A percentile compares a stretch with the other conserved stretches of the same genome.
These are phyloP conservation scores for Debaryomyces hansenii DNA, from an alignment of 805 yeast species.

Conservation along the genomic window DNA sequence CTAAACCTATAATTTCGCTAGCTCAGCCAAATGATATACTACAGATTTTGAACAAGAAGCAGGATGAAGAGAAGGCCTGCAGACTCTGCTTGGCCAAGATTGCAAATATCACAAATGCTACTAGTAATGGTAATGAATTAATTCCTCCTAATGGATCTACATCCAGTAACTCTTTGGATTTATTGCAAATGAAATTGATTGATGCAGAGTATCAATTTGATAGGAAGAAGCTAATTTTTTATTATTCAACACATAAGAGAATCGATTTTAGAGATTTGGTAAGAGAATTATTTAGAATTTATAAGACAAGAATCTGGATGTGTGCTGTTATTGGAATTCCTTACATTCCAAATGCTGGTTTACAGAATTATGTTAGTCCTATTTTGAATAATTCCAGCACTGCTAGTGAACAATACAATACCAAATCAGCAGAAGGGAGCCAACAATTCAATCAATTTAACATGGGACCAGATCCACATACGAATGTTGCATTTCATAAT, in stretches of 20 bases:
- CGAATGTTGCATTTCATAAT: slow-evolving; percentile 1
- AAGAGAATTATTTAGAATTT: slow-evolving; percentile 70
- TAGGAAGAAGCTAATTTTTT: slow-evolving; percentile 72
- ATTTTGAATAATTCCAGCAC: neutral
- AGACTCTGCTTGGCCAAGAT: slow-evolving; percentile 59
- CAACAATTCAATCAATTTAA: slow-evolving; percentile 5
- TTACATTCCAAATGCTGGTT: slow-evolving; percentile 12
- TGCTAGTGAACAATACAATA: neutral
- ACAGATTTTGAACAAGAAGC: slow-evolving; percentile 56
- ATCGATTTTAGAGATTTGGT: slow-evolving; percentile 74
- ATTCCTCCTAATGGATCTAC: slow-evolving; percentile 3
- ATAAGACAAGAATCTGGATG: slow-evolving; percentile 80
- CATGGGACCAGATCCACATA: neutral
- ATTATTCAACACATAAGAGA: slow-evolving; percentile 59
- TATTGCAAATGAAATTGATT: slow-evolving; percentile 55
- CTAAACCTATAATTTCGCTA: slow-evolving; percentile 63
- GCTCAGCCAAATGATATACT: slow-evolving; percentile 64
- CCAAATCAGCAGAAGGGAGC: neutral
- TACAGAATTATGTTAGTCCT: neutral
- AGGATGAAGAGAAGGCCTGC: slow-evolving; percentile 71
- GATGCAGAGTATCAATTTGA: slow-evolving; percentile 84
- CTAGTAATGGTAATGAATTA: slow-evolving; percentile 7
- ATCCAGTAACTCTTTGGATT: slow-evolving; percentile 8
- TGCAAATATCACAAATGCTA: slow-evolving; percentile 31
- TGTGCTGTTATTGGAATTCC: slow-evolving; percentile 62